Evolutionary conservation across 73 alveolate species (phyloP).

Genomic region (Tetrahymena borealis): DNA sequence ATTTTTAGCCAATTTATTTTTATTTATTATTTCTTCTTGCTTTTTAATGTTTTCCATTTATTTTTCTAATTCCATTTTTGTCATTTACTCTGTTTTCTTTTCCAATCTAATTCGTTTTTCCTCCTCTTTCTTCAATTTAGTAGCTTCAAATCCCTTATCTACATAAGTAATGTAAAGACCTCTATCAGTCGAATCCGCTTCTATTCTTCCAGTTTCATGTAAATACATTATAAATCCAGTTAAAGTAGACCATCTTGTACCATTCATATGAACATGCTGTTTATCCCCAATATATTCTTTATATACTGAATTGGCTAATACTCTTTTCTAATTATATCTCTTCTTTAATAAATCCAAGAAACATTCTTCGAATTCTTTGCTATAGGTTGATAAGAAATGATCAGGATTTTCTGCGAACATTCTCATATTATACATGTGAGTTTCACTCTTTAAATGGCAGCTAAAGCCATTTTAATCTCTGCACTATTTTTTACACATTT

Average conservation of each 20-base stretch:
- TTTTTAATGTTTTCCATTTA: background rate
- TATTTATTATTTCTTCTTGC: background rate
- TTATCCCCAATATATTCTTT: conserved; percentile 16
- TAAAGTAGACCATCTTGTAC: conserved; percentile 18
- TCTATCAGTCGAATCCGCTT: background rate
- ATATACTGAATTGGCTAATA: conserved; percentile 14
- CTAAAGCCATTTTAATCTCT: conserved; percentile 23
- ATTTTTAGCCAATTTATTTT: background rate
- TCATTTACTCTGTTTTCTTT: background rate
- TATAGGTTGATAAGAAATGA: background rate
- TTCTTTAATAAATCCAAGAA: conserved; percentile 5
- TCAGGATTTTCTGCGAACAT: conserved; percentile 9
- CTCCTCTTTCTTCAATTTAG: background rate
- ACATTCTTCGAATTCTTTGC: conserved; percentile 8
- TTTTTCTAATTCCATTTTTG: background rate
- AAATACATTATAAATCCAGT: conserved; percentile 8
- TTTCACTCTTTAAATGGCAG: conserved; percentile 10
- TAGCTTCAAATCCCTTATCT: background rate
- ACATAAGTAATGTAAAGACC: background rate
- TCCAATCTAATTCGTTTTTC: background rate
- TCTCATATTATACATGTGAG: conserved; percentile 18
- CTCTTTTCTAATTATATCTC: conserved; percentile 4
- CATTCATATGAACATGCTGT: conserved; percentile 23
- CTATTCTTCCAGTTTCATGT: background rate
- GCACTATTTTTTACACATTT: conserved; percentile 10